These are phyloP conservation scores for Penicillium corylophilum DNA, from an alignment of 2,329 filamentous ascomycete genomes.

Conservation along the genomic window DNA sequence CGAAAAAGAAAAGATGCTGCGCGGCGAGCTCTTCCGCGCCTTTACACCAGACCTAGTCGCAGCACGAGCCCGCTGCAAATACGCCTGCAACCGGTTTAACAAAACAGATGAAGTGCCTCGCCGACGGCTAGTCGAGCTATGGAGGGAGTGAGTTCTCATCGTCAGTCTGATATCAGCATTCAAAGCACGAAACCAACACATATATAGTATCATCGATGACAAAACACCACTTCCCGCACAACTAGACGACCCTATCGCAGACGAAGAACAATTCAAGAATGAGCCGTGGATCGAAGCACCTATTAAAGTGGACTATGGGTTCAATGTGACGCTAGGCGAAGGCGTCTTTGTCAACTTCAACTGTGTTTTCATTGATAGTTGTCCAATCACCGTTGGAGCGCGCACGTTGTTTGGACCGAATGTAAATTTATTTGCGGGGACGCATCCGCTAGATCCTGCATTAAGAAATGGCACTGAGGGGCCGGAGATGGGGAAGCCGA, in stretches of 20 bases:
- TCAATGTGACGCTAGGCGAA: conserved; percentile 67
- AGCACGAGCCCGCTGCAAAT: conserved; percentile 61
- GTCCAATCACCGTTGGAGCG: conserved; percentile 69
- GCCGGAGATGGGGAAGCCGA: conserved; percentile 71
- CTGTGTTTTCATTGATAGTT: conserved; percentile 74
- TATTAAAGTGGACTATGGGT: conserved; percentile 74
- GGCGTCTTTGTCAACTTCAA: conserved; percentile 76
- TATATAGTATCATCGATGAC: conserved; percentile 61
- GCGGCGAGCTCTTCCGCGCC: conserved; percentile 71
- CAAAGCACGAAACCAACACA: background rate
- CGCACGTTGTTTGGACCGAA: conserved; percentile 78
- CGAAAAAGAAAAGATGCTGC: conserved; percentile 53
- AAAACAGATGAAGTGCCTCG: conserved; percentile 59
- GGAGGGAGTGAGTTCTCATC: conserved; percentile 62
- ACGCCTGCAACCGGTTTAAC: conserved; percentile 65
- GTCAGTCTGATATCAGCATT: background rate
- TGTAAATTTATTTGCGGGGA: conserved; percentile 71
- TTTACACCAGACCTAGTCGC: conserved; percentile 68
- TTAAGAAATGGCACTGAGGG: conserved; percentile 72
- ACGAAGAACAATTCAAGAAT: conserved; percentile 63
- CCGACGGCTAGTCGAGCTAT: conserved; percentile 64
- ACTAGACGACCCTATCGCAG: conserved; percentile 58
- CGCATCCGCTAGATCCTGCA: conserved; percentile 73
- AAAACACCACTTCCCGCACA: conserved; percentile 61
- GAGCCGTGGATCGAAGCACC: conserved; percentile 70